These are phyloP conservation scores for Pseudotulostoma volvatum DNA, from an alignment of 495 filamentous ascomycete species.

Conservation along the genomic window DNA sequence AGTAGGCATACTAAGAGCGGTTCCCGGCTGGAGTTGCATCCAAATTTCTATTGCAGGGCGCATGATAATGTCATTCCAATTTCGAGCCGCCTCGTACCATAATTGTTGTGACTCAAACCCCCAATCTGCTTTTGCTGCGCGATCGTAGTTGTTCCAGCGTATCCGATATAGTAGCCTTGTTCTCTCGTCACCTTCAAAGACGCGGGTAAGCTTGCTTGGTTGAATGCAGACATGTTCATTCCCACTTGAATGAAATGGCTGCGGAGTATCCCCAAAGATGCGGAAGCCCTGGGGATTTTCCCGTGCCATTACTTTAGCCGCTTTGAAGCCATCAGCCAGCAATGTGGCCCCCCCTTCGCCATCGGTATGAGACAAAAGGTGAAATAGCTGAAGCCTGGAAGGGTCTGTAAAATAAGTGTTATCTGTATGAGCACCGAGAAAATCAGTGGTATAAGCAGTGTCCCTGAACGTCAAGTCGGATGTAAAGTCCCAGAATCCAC, in stretches of 20 bases:
- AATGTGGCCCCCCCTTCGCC: slow-evolving; percentile 53
- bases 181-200: slow-evolving; percentile 38
- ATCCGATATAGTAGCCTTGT: slow-evolving; percentile 39
- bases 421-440: slow-evolving; percentile 70
- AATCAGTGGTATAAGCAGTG: slow-evolving; percentile 77
- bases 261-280: slow-evolving; percentile 29
- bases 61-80: slow-evolving; percentile 45
- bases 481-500: slow-evolving; percentile 88
- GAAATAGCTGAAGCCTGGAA: slow-evolving; percentile 76
- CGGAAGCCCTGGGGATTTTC: slow-evolving; percentile 34
- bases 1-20: slow-evolving; percentile 44
- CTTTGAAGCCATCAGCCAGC: slow-evolving; percentile 70
- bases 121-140: slow-evolving; percentile 39
- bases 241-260: slow-evolving; percentile 68
- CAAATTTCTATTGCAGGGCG: slow-evolving; percentile 42
- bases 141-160: slow-evolving; percentile 85
- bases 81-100: slow-evolving; percentile 65
- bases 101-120: slow-evolving; percentile 17
- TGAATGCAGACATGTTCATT: slow-evolving; percentile 68
- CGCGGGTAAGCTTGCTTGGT: slow-evolving; percentile 41
- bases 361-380: slow-evolving; percentile 60
- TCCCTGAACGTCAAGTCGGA: slow-evolving; percentile 76
- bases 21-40: slow-evolving; percentile 66
- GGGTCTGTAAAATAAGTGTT: slow-evolving; percentile 90
- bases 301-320: slow-evolving; percentile 37